These are phyloP conservation scores for Selaginella tamariscina DNA, from an alignment of 75 land plant genomes.

Conservation along the genomic window DNA sequence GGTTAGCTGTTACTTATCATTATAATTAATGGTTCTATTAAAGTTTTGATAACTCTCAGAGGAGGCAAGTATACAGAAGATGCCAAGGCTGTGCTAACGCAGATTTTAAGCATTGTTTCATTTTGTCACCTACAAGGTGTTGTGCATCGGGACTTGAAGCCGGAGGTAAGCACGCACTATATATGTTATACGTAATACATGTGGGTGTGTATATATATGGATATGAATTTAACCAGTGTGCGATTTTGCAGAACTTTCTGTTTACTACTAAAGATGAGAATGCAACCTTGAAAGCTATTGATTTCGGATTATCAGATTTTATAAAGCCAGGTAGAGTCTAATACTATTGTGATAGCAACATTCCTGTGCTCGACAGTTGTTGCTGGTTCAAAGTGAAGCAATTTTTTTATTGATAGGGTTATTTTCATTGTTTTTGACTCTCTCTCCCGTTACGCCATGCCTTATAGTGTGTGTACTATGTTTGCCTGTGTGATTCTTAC, in stretches of 20 bases:
- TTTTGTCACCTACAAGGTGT: constrained; percentile 96
- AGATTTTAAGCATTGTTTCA: constrained; percentile 71
- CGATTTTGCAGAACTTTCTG: constrained; percentile 44
- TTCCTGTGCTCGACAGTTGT: too few relatives aligned
- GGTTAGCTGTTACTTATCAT: constrained; percentile 29
- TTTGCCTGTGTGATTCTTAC: too few relatives aligned
- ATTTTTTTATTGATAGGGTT: too few relatives aligned
- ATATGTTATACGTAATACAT: neutral
- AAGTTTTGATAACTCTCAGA: too few relatives aligned
- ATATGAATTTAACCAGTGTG: neutral
- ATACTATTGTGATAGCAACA: too few relatives aligned
- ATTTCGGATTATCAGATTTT: constrained; percentile 91
- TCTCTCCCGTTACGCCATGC: too few relatives aligned
- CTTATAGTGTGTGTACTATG: too few relatives aligned
- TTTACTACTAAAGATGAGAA: constrained; percentile 61
- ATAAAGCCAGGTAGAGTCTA: constrained; percentile 97
- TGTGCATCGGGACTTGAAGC: constrained; percentile 91
- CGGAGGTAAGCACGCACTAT: constrained; percentile 21
- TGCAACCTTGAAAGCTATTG: constrained; percentile 68
- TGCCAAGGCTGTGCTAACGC: constrained; percentile 69
- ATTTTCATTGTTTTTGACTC: too few relatives aligned
- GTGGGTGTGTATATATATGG: neutral
- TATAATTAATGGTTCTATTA: too few relatives aligned
- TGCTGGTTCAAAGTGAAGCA: too few relatives aligned
- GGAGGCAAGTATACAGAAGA: constrained; percentile 93